A percentile compares a stretch with the other conserved stretches of the same genome.
These are phyloP conservation scores for Xylaria cubensis DNA, from an alignment of 495 filamentous ascomycete genomes.

Conservation along the genomic window DNA sequence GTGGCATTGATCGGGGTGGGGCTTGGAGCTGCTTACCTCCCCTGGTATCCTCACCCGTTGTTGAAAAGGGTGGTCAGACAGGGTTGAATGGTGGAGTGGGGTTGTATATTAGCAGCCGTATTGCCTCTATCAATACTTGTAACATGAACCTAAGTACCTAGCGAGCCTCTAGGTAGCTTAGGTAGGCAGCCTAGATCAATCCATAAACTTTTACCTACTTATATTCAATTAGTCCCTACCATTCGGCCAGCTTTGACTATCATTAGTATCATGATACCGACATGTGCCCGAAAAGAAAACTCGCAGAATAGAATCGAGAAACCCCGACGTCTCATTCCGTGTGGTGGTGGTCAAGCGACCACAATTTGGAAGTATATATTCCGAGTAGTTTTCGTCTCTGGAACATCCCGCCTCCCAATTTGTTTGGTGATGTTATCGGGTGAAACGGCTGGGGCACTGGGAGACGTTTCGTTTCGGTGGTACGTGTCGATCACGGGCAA, in stretches of 20 bases:
- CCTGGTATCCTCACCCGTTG: neutral
- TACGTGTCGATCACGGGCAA: slow-evolving; percentile 3
- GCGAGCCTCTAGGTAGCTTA: too few relatives aligned
- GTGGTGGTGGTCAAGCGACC: neutral
- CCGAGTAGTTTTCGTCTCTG: slow-evolving; percentile 16
- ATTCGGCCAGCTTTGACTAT: neutral
- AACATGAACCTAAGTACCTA: too few relatives aligned
- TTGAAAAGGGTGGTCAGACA: slow-evolving; percentile 11
- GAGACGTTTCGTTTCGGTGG: slow-evolving; percentile 6
- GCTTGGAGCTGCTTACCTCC: slow-evolving; percentile 22
- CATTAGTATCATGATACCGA: neutral
- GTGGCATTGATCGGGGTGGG: slow-evolving; percentile 19
- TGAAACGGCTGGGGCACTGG: slow-evolving; percentile 8
- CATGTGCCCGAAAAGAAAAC: neutral
- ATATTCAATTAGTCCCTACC: neutral
- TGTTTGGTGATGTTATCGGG: neutral
- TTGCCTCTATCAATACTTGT: neutral
- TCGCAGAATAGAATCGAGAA: neutral
- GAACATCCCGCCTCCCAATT: neutral
- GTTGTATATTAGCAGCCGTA: slow-evolving; percentile 2
- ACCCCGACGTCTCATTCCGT: neutral
- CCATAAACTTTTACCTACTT: too few relatives aligned
- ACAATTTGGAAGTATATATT: neutral
- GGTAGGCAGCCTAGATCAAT: too few relatives aligned
- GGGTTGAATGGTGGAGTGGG: slow-evolving; percentile 16